Percentiles rank a stretch among this genome's conserved stretches.
Conservation (phyloP, 2,329 filamentous ascomycete genomes). For the Thielaviopsis musarum region DNA sequence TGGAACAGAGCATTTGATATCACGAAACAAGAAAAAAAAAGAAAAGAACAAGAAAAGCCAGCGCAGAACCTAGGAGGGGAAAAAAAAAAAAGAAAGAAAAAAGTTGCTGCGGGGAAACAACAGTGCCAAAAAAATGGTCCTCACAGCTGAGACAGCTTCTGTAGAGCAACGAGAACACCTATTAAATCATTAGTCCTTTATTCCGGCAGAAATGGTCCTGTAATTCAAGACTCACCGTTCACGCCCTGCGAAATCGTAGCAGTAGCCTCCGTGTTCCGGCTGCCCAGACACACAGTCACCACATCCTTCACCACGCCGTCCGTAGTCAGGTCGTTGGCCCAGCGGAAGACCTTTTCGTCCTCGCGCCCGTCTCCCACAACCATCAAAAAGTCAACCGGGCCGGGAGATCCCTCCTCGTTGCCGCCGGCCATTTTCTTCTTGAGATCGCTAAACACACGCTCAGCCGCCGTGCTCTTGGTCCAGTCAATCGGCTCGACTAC, state of each 20-base stretch:
- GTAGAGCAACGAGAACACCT: conserved; percentile 28
- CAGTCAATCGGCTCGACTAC: conserved; percentile 73
- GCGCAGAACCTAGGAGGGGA: background rate
- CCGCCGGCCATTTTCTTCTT: conserved; percentile 19
- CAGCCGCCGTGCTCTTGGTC: conserved; percentile 73
- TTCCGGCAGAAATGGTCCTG: background rate
- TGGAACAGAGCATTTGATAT: conserved; percentile 1
- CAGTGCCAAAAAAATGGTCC: background rate
- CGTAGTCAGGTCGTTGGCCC: conserved; percentile 64
- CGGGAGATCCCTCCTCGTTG: conserved; percentile 15
- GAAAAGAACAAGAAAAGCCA: conserved; percentile 4
- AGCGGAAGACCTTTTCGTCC: conserved; percentile 84
- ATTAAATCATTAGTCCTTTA: background rate
- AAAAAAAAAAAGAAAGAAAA: conserved; percentile 8
- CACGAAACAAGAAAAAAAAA: conserved; percentile 7
- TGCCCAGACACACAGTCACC: conserved; percentile 73
- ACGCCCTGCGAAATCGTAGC: conserved; percentile 81
- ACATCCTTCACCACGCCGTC: conserved; percentile 47
- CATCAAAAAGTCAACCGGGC: conserved; percentile 67
- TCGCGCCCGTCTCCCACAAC: conserved; percentile 83
- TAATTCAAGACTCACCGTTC: conserved; percentile 45
- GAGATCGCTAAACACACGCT: conserved; percentile 50
- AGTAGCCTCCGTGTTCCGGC: conserved; percentile 72
- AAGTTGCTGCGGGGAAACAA: background rate
- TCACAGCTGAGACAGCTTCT: conserved; percentile 22